Conservation (phyloP, 2,329 filamentous ascomycete species). For the Fusarium brachygibbosum region DNA sequence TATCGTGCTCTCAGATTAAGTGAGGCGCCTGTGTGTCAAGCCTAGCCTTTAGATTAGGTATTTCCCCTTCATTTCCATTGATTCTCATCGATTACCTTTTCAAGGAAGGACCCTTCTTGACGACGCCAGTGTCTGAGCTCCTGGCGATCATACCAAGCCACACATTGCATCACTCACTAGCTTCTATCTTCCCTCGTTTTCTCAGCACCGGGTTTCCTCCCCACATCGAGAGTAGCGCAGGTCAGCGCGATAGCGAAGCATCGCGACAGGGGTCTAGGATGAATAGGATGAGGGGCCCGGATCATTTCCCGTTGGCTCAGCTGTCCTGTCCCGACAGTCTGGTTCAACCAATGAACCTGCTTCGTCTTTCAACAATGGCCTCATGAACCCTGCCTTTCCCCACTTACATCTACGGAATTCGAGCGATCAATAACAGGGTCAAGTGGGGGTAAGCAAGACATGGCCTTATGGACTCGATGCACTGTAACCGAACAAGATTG, state of each 20-base stretch:
- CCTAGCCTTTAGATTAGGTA: conserved; percentile 5
- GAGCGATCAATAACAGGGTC: conserved; percentile 11
- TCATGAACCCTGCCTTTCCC: conserved; percentile 21
- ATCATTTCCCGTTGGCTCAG: conserved; percentile 42
- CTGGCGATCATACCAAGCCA: conserved; percentile 23
- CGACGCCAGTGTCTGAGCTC: conserved; percentile 8
- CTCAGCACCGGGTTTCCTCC: conserved; percentile 2
- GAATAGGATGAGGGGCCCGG: conserved; percentile 11
- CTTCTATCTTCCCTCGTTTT: not conserved
- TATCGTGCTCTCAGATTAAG: conserved; percentile 1
- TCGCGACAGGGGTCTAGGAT: conserved; percentile 7
- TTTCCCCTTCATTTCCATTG: conserved; percentile 12
- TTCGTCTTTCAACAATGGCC: conserved; percentile 17
- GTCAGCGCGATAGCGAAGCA: conserved; percentile 3
- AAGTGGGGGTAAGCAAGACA: conserved; percentile 5
- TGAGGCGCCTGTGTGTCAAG: conserved; percentile 4
- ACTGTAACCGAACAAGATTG: not conserved
- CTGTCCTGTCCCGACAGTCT: conserved; percentile 30
- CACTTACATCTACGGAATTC: conserved; percentile 8
- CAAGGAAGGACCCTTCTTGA: conserved; percentile 4
- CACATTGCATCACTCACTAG: not conserved
- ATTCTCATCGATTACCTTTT: conserved; percentile 2
- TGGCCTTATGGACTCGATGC: conserved; percentile 10
- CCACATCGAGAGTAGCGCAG: conserved; percentile 17
- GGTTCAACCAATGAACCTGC: conserved; percentile 31